Evolutionary conservation across 176 grass and related monocot genomes (phyloP).

Genomic region (Canna indica): DNA sequence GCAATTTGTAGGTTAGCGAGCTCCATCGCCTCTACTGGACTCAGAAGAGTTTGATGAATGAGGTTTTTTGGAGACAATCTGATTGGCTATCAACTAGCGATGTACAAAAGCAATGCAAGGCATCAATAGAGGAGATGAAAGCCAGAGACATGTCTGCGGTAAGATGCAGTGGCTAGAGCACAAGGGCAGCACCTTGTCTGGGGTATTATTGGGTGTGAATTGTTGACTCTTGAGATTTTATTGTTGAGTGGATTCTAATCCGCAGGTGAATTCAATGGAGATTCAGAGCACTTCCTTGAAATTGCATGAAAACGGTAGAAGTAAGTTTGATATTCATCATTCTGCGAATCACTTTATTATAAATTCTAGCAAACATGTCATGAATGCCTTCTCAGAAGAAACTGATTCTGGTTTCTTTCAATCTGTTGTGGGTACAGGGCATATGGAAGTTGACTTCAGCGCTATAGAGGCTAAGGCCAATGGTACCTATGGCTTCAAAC

Average conservation of each 20-base stretch:
- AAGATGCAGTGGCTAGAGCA: background rate
- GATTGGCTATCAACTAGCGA: background rate
- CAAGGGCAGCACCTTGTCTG: background rate
- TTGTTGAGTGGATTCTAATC: background rate
- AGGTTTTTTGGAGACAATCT: conserved; percentile 28
- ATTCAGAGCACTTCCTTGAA: background rate
- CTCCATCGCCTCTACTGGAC: conserved; percentile 36
- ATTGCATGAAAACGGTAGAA: too few species aligned
- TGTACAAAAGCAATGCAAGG: too few species aligned
- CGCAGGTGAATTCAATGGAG: background rate
- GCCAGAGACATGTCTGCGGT: background rate
- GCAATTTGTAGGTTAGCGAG: conserved; percentile 15
- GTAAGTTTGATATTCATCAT: too few species aligned
- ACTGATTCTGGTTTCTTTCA: background rate
- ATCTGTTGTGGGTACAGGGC: background rate
- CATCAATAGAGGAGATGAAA: background rate
- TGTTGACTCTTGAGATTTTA: background rate
- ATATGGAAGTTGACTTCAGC: background rate
- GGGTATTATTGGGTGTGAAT: background rate
- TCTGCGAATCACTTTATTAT: background rate
- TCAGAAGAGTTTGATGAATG: conserved; percentile 28
- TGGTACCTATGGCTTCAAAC: background rate
- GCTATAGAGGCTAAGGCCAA: background rate
- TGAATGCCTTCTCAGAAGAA: background rate
- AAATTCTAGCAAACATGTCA: background rate